Base-by-base conservation (phyloP, 306 rosid species). In the Begonia peltatifolia region DNA sequence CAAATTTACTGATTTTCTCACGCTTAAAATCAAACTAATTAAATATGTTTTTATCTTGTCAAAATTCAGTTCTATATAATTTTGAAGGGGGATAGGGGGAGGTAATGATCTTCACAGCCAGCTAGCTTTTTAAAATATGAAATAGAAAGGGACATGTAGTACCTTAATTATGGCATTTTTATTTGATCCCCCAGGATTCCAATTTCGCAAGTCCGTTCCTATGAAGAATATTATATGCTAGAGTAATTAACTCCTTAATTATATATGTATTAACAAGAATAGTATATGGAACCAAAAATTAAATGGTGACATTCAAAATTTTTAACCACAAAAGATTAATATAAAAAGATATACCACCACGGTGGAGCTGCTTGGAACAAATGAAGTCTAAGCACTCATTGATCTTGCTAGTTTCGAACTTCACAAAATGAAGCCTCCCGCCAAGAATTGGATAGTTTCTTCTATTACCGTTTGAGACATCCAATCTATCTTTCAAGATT, bases 371-470 rank as follows among this genome's bases (percentile, higher is more conserved):
- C 84, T 86, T 92, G 50, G 96, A 92, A 51, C 75, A 61, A 58
- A 92, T 92, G 73, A 92, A 92, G 63, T 92, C 96, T 51, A 92
- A 75, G 75, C 99, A 92, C 75, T 92, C 93, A 10, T 81, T 81
- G 35, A 92, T 81, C 84, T 92, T 86, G 78, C 66, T 68, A 0
- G 99, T 92, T 66, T 92, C 99, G 61, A 92, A 92, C 84, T 86
- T 92, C 66, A 92, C 99, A 86, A 86, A 92, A 78, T 92, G 96
- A 71, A 86, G 94, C 70, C 96, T 78, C 66, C 99, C 99, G 42
- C 99, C 99, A 41, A 92, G 96, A 77, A 92, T 71, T 54, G 99
- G 99, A 63, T 57, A 92, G 84, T 84, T 86, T 76, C 94, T 83
- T 71, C 99, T 70, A 58, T 48, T 76, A 60, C 87, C 80, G 53